Evolutionary conservation across 768 basidiomycete species (phyloP).

Genomic region (Termitomyces titanicus): DNA sequence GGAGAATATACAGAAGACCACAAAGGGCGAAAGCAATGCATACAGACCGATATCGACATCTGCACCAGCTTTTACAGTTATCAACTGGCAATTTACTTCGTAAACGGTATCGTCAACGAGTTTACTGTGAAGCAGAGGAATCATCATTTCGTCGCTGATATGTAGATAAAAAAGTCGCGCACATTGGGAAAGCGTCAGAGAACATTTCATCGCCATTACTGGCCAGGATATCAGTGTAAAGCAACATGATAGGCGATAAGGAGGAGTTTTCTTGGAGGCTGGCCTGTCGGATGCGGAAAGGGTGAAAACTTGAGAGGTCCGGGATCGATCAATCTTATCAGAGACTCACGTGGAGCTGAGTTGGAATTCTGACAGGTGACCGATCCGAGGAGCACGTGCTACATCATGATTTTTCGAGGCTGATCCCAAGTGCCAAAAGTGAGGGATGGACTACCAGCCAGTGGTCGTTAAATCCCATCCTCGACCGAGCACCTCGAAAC

Average conservation of each 20-base stretch:
- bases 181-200: conserved; percentile 92
- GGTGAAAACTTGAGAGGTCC: conserved; percentile 14
- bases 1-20: neutral
- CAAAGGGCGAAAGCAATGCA: neutral
- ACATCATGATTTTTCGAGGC: conserved; percentile 15
- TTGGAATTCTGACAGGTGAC: conserved; percentile 12
- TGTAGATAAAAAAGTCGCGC: conserved; percentile 23
- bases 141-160: conserved; percentile 2
- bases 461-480: conserved; percentile 64
- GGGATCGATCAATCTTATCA: conserved; percentile 28
- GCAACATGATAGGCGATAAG: conserved; percentile 51
- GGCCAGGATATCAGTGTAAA: conserved; percentile 70
- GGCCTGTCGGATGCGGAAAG: neutral
- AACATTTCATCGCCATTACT: conserved; percentile 78
- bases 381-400: conserved; percentile 18
- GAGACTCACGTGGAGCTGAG: conserved; percentile 5
- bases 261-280: conserved; percentile 15
- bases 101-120: conserved; percentile 70
- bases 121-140: conserved; percentile 50
- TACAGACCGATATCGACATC: conserved; percentile 87
- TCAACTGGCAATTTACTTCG: conserved; percentile 80
- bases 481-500: conserved; percentile 49
- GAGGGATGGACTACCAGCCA: conserved; percentile 76
- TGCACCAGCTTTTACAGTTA: conserved; percentile 67
- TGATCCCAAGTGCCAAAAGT: too few species aligned